Evolutionary conservation across 1,139 yeast species (phyloP), one percentile per base, ranked within the genome.

Genomic region (Eremothecium cymbalariae): DNA sequence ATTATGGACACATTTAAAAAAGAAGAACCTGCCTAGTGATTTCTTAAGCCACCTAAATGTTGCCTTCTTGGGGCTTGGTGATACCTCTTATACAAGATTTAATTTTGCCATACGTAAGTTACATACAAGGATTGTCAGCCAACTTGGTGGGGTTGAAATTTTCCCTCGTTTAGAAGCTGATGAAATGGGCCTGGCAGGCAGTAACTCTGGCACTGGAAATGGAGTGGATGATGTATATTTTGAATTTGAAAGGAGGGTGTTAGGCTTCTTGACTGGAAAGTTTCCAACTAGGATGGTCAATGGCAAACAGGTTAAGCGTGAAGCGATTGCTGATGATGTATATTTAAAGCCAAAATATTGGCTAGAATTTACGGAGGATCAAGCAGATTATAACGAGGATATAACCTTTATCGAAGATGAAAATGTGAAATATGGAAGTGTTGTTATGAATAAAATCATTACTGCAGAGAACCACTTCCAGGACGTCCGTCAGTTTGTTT

Each of bases 21-120:
- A 73, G 50, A 74, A 69, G 52, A 77, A 74, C 45, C 68, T 90
- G 6, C 90, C 94, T 0, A 36, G 45, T 2, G 75, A 75, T 49
- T 62, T 85, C 29, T 62, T 88, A 27, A 68, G 69, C 40, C 84
- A 79, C 51, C 51, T 84, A 9, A 56, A 64, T 19, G 67, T 86
- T 44, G 73, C 90, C 3, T 70, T 86, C 2, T 78, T 90, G 53
- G 99, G 98, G 0, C 62, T 93, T 2, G 99, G 99, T n/a, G 97
- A 90, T 55, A 79, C 95, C 0, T 80, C 94, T 2, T 90, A 90
- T 53, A 81, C 94, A 3, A 72, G 79, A 46, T 88, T 74, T 61
- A 90, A 90, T 58, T 78, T 78, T 68, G 95, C 95, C 8, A 72
- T 82, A 23, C 72, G 79, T 42, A 88, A 90, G 53, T 57, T 93